phyloP scores from a whole-genome alignment of 331 rosid species.

The Spiraea crenata region DNA sequence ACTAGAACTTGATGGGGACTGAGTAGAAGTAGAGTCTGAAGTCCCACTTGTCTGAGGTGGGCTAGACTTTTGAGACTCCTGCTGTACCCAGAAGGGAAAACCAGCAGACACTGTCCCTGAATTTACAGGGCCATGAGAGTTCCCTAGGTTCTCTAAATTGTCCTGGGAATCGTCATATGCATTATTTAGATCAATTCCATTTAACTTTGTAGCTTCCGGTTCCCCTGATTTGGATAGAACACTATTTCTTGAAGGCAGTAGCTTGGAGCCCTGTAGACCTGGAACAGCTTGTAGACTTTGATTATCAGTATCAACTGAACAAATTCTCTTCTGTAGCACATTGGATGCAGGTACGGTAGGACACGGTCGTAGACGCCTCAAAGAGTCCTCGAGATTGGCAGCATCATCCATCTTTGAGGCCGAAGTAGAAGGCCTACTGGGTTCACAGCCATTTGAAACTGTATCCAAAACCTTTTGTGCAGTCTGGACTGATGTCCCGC shows the following conservation, averaged over 20 bases:
- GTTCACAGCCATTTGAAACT: slow-evolving; percentile 30
- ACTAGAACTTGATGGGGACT: slow-evolving; percentile 77
- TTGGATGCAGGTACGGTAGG: slow-evolving; percentile 34
- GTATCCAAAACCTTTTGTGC: slow-evolving; percentile 38
- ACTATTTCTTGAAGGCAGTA: slow-evolving; percentile 44
- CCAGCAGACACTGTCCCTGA: slow-evolving; percentile 43
- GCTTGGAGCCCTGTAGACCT: slow-evolving; percentile 21
- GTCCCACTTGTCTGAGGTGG: slow-evolving; percentile 80
- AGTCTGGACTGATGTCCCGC: slow-evolving; percentile 41
- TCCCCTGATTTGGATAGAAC: slow-evolving; percentile 22
- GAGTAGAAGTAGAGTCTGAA: slow-evolving; percentile 78
- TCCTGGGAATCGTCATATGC: slow-evolving; percentile 51
- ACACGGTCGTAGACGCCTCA: slow-evolving; percentile 33
- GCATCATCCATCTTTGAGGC: slow-evolving; percentile 11
- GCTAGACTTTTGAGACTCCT: slow-evolving; percentile 62
- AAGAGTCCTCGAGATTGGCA: slow-evolving; percentile 27
- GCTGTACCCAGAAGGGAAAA: slow-evolving; percentile 52
- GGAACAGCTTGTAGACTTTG: slow-evolving; percentile 39
- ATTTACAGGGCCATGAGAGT: slow-evolving; percentile 37
- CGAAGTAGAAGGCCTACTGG: slow-evolving; percentile 12
- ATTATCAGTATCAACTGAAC: slow-evolving; percentile 33
- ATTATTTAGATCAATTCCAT: slow-evolving; percentile 63
- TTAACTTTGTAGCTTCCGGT: slow-evolving; percentile 23
- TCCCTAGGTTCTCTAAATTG: slow-evolving; percentile 41
- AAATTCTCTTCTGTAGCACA: slow-evolving; percentile 31